Evolutionary conservation across 2,329 filamentous ascomycete genomes (phyloP).

Genomic region (Aaosphaeria pasadenensis): DNA sequence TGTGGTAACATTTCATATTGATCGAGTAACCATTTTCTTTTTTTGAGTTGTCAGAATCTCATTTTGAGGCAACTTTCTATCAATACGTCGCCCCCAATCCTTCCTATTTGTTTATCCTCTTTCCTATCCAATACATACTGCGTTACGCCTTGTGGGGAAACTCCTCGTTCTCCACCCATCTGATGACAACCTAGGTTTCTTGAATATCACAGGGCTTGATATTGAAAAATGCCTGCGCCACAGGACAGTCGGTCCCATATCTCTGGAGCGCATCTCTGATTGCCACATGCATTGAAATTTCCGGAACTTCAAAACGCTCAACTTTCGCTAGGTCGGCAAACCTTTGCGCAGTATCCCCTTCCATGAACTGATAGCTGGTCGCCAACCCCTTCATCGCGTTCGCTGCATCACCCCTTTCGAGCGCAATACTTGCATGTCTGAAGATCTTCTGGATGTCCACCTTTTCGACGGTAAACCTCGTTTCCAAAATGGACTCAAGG

Average conservation of each 20-base stretch:
- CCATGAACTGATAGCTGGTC: conserved; percentile 33
- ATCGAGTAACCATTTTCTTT: too few species aligned
- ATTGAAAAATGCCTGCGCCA: conserved; percentile 26
- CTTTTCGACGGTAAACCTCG: conserved; percentile 19
- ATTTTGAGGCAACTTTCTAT: too few species aligned
- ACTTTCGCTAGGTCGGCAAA: conserved; percentile 28
- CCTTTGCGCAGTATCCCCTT: conserved; percentile 20
- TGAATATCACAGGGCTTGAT: conserved; percentile 21
- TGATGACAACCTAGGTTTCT: too few species aligned
- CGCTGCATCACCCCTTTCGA: conserved; percentile 21
- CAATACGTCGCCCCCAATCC: too few species aligned
- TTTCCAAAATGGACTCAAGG: conserved; percentile 18
- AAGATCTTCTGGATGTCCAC: conserved; percentile 29
- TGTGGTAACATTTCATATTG: too few species aligned
- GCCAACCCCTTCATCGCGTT: conserved; percentile 30
- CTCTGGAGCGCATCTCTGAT: conserved; percentile 20
- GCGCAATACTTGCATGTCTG: conserved; percentile 19
- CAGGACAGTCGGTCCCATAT: conserved; percentile 17
- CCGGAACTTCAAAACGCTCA: conserved; percentile 23
- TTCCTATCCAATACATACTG: too few species aligned
- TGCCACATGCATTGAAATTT: conserved; percentile 23
- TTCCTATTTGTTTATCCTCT: too few species aligned
- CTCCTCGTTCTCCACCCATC: too few species aligned
- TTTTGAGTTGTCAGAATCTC: too few species aligned
- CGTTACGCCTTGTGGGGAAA: too few species aligned